phyloP scores from a whole-genome alignment of 768 basidiomycete species.

The Boletus vinaceobasis region DNA sequence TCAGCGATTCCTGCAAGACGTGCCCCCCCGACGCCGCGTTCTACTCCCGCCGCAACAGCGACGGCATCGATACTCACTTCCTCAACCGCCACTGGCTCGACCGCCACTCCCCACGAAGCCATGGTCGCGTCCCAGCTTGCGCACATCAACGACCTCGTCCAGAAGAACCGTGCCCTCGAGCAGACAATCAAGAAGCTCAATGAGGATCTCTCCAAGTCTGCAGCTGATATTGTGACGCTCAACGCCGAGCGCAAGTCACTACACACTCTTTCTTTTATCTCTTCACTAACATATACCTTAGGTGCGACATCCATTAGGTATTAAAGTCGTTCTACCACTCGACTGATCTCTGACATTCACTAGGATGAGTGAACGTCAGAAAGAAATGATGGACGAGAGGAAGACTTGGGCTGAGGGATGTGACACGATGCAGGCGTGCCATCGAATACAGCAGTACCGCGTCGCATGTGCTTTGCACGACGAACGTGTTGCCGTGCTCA shows the following conservation, averaged over 20 bases:
- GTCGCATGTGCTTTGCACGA: slow-evolving; percentile 52
- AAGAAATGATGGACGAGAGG: slow-evolving; percentile 49
- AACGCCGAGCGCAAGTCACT: slow-evolving; percentile 36
- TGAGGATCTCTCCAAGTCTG: slow-evolving; percentile 42
- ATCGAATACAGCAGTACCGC: slow-evolving; percentile 63
- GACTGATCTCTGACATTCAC: no score
- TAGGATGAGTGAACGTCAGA: slow-evolving; percentile 21
- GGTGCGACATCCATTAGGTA: no score
- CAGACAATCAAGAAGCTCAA: slow-evolving; percentile 54
- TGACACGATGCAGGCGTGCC: slow-evolving; percentile 58
- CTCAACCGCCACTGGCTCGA: slow-evolving; percentile 28
- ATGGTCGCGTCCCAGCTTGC: slow-evolving; percentile 59
- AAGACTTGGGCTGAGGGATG: slow-evolving; percentile 59
- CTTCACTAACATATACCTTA: no score
- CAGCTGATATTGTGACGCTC: slow-evolving; percentile 31
- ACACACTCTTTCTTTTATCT: no score
- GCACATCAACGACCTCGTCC: slow-evolving; percentile 73
- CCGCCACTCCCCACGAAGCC: slow-evolving; percentile 37
- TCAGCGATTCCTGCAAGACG: slow-evolving; percentile 15
- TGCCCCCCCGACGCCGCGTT: slow-evolving; percentile 20
- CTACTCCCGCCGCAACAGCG: slow-evolving; percentile 14
- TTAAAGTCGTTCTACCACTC: no score
- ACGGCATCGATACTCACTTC: slow-evolving; percentile 28
- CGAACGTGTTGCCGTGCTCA: slow-evolving; percentile 48
- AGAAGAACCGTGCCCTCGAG: slow-evolving; percentile 63